Conservation (phyloP, 495 filamentous ascomycete genomes). For the Penicillium coprophilum region DNA sequence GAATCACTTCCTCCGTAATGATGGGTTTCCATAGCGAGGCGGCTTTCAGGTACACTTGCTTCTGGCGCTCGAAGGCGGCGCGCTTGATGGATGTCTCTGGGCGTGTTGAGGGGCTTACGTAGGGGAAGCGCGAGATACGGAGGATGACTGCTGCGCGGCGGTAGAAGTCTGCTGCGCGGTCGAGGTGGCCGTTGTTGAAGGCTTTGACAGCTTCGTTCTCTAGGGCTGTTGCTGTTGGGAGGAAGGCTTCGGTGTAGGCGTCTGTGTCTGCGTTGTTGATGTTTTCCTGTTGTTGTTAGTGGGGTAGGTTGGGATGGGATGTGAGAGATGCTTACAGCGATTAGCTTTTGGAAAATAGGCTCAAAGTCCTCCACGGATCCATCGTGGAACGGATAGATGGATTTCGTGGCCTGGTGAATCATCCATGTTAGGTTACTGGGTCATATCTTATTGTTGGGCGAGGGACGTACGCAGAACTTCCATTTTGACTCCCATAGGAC, state of each 20-base stretch:
- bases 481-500: conserved; percentile 81
- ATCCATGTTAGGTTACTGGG: conserved; percentile 9
- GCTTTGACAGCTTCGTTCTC: conserved; percentile 49
- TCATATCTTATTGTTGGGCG: not conserved
- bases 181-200: conserved; percentile 40
- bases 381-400: conserved; percentile 80
- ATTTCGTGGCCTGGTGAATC: conserved; percentile 53
- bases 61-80: conserved; percentile 66
- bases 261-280: conserved; percentile 64
- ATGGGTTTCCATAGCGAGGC: conserved; percentile 53
- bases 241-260: conserved; percentile 63
- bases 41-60: conserved; percentile 61
- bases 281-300: conserved; percentile 38
- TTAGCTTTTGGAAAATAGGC: conserved; percentile 65
- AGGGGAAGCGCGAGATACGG: conserved; percentile 74
- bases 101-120: conserved; percentile 48
- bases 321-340: conserved; percentile 43
- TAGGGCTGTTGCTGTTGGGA: conserved; percentile 56
- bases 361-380: conserved; percentile 67
- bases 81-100: conserved; percentile 49
- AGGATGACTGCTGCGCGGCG: conserved; percentile 69
- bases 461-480: conserved; percentile 61
- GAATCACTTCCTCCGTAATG: conserved; percentile 60
- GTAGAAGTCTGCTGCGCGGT: conserved; percentile 60
- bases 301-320: not conserved